Evolutionary conservation across 495 filamentous ascomycete genomes (phyloP).

Genomic region (Zalerion maritima): DNA sequence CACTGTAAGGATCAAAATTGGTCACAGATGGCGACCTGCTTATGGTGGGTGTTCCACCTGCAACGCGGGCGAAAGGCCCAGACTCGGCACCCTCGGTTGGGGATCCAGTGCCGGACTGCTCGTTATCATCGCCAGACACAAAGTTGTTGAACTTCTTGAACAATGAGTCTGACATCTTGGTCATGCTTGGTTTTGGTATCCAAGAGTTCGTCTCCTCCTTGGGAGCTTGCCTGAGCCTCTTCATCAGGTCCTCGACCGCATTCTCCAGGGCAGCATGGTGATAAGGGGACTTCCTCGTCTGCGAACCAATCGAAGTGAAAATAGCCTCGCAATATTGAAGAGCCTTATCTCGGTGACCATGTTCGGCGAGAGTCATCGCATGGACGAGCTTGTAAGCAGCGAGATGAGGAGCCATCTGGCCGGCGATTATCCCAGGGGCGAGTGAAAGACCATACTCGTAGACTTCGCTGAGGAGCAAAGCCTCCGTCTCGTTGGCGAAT

Average conservation of each 20-base stretch:
- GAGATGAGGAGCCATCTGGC: constrained; percentile 59
- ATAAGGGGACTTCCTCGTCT: constrained; percentile 71
- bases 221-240: constrained; percentile 68
- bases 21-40: constrained; percentile 65
- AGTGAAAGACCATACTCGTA: constrained; percentile 76
- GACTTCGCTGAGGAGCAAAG: constrained; percentile 76
- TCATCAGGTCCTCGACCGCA: constrained; percentile 69
- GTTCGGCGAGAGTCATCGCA: constrained; percentile 68
- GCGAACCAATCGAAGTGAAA: constrained; percentile 58
- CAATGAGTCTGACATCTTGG: constrained; percentile 76
- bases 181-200: constrained; percentile 89
- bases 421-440: no score
- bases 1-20: constrained; percentile 54
- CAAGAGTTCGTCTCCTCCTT: constrained; percentile 54
- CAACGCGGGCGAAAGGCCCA: constrained; percentile 70
- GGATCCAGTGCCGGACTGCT: constrained; percentile 41
- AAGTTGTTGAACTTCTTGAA: constrained; percentile 90
- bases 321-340: constrained; percentile 86
- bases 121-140: constrained; percentile 77
- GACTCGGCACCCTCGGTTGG: constrained; percentile 39
- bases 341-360: constrained; percentile 67
- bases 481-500: constrained; percentile 63
- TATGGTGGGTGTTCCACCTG: constrained; percentile 63
- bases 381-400: constrained; percentile 80
- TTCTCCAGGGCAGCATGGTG: constrained; percentile 59